phyloP scores from a whole-genome alignment of 2,329 filamentous ascomycete genomes.

The Apiospora kogelbergensis region DNA sequence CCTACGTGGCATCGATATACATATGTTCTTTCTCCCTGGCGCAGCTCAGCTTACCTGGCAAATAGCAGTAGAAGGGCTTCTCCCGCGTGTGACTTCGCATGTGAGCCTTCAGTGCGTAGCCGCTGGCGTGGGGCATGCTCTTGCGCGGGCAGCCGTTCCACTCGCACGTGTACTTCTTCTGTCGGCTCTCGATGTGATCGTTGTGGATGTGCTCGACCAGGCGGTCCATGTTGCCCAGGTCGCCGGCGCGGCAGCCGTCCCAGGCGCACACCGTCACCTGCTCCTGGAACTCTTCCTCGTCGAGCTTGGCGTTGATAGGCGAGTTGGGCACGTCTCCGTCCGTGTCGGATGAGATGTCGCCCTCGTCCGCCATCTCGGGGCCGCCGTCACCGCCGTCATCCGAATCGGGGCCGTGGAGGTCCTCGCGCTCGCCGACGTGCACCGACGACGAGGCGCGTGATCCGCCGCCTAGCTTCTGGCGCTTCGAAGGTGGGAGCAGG shows the following conservation, averaged over 20 bases:
- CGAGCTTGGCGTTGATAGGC: conserved; percentile 63
- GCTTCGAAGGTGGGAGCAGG: conserved; percentile 32
- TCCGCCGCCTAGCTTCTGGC: conserved; percentile 35
- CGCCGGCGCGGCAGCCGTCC: conserved; percentile 71
- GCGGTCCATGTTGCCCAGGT: conserved; percentile 77
- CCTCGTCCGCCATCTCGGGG: conserved; percentile 43
- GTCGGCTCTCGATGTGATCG: conserved; percentile 87
- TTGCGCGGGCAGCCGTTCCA: conserved; percentile 90
- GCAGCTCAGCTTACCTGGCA: conserved; percentile 67
- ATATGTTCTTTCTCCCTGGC: not conserved
- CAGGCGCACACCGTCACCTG: conserved; percentile 78
- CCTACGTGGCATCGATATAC: not conserved
- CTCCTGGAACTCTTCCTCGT: conserved; percentile 74
- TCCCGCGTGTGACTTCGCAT: conserved; percentile 98
- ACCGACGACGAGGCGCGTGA: conserved; percentile 48
- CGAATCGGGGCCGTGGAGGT: not conserved
- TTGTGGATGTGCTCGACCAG: conserved; percentile 85
- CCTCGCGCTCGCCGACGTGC: conserved; percentile 42
- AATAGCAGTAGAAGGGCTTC: conserved; percentile 95
- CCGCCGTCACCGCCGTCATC: conserved; percentile 7
- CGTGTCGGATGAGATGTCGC: conserved; percentile 85
- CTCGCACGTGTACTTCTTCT: conserved; percentile 98
- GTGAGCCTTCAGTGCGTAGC: conserved; percentile 93
- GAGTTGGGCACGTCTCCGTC: conserved; percentile 81
- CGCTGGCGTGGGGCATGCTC: conserved; percentile 88